Conservation (phyloP, 371 early-diverging fungal genomes). For the Actinomucor elegans region DNA sequence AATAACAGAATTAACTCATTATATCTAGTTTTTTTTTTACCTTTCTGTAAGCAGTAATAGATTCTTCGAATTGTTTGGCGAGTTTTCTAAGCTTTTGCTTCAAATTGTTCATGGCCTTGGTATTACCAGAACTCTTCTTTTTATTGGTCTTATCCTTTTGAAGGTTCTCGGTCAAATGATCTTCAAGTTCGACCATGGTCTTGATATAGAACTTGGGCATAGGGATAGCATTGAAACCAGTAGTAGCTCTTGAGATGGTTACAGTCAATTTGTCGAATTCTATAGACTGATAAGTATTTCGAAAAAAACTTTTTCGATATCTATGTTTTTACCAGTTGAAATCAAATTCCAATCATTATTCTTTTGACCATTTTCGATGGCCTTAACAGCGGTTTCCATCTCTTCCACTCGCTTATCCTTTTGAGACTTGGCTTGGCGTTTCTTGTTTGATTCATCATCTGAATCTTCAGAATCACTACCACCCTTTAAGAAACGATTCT, state of each 20-base stretch:
- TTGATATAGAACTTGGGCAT: conserved; percentile 82
- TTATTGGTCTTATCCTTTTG: conserved; percentile 64
- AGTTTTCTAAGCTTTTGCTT: conserved; percentile 92
- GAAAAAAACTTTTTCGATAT: conserved; percentile 2
- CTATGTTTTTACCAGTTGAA: conserved; percentile 62
- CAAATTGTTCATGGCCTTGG: conserved; percentile 86
- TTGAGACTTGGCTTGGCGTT: conserved; percentile 77
- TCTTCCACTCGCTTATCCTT: conserved; percentile 86
- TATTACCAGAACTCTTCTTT: conserved; percentile 81
- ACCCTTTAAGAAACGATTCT: conserved; percentile 48
- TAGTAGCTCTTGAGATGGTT: conserved; percentile 69
- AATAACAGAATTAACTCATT: neutral
- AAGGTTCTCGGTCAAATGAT: conserved; percentile 56
- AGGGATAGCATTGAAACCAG: conserved; percentile 63
- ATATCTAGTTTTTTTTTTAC: conserved; percentile 24
- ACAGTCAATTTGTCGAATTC: conserved; percentile 89
- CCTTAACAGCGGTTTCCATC: conserved; percentile 60
- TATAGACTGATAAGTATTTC: conserved; percentile 10
- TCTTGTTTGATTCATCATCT: conserved; percentile 71
- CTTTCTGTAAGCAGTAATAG: conserved; percentile 72
- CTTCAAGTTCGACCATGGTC: conserved; percentile 76
- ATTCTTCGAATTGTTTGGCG: conserved; percentile 72
- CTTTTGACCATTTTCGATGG: conserved; percentile 77
- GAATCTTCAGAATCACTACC: conserved; percentile 54
- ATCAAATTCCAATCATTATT: conserved; percentile 89